Percentiles rank a stretch among this genome's conserved stretches.
Evolutionary conservation across 2,329 filamentous ascomycete genomes (phyloP).

Genomic region (Cytospora mali): DNA sequence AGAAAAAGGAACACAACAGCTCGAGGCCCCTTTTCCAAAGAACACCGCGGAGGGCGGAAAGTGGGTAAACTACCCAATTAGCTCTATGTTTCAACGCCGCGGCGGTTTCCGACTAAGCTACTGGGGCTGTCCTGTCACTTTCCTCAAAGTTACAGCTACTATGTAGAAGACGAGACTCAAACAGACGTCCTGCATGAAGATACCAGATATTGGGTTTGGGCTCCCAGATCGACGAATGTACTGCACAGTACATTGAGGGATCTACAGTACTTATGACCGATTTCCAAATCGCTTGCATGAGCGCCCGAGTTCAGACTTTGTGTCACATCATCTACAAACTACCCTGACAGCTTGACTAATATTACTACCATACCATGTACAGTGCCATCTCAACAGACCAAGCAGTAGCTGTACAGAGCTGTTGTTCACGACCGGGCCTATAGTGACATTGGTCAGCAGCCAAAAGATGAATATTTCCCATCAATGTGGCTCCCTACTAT

Average conservation of each 20-base stretch:
- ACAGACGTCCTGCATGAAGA: background rate
- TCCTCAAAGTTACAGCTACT: background rate
- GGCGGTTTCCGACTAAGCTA: conserved; percentile 15
- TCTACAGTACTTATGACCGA: conserved; percentile 7
- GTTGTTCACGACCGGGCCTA: background rate
- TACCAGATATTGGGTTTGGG: background rate
- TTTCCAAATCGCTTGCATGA: conserved; percentile 21
- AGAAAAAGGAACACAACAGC: background rate
- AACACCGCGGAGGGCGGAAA: conserved; percentile 6
- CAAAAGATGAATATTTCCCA: background rate
- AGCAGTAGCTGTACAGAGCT: background rate
- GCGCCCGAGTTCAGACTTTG: conserved; percentile 13
- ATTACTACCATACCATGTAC: background rate
- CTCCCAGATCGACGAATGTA: conserved; percentile 1
- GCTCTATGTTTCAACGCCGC: conserved; percentile 22
- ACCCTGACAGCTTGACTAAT: too few species aligned
- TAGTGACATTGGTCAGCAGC: background rate
- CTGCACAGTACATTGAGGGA: conserved; percentile 9
- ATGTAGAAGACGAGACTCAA: background rate
- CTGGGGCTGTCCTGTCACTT: conserved; percentile 15
- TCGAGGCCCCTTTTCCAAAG: background rate
- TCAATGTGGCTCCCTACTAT: background rate
- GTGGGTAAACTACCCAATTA: conserved; percentile 12
- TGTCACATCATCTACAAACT: conserved; percentile 10
- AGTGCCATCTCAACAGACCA: background rate